Percentiles rank a stretch among this genome's conserved stretches.
These are phyloP conservation scores for Alternaria metachromatica DNA, from an alignment of 2,329 filamentous ascomycete genomes.

Conservation along the genomic window DNA sequence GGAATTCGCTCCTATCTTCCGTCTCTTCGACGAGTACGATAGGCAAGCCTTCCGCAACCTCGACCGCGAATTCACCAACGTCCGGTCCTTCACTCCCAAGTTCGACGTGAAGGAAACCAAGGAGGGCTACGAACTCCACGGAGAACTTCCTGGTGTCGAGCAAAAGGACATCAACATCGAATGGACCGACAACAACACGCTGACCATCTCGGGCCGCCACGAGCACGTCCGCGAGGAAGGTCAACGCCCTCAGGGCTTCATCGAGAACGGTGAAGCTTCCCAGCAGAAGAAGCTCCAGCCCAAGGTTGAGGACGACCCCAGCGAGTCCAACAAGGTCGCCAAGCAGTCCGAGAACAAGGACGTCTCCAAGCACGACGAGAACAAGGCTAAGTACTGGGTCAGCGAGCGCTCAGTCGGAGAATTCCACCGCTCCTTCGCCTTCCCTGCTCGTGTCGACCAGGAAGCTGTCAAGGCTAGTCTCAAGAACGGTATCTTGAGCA, in stretches of 20 bases:
- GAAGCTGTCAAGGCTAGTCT: conserved; percentile 66
- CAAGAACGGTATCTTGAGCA: conserved; percentile 65
- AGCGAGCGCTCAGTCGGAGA: conserved; percentile 65
- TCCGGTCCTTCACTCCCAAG: conserved; percentile 72
- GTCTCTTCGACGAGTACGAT: conserved; percentile 57
- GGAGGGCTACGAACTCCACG: conserved; percentile 75
- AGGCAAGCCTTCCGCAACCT: conserved; percentile 40
- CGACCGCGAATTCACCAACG: conserved; percentile 28
- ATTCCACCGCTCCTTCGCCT: conserved; percentile 66
- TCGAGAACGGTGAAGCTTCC: conserved; percentile 50
- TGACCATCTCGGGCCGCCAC: conserved; percentile 72
- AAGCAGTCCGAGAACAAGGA: conserved; percentile 47
- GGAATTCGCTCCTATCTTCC: conserved; percentile 55
- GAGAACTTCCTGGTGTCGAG: conserved; percentile 77
- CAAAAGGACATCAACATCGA: conserved; percentile 79
- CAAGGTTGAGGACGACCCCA: conserved; percentile 69
- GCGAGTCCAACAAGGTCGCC: conserved; percentile 34
- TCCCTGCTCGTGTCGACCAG: conserved; percentile 65
- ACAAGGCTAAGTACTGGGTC: conserved; percentile 73
- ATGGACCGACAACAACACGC: conserved; percentile 77
- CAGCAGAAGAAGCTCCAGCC: conserved; percentile 51
- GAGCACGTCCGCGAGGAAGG: conserved; percentile 69
- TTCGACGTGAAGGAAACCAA: conserved; percentile 79
- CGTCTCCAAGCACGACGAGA: conserved; percentile 47
- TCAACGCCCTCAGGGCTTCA: conserved; percentile 55